Base-by-base conservation (phyloP, 2,329 filamentous ascomycete species). In the Aureobasidium leucospermi region DNA sequence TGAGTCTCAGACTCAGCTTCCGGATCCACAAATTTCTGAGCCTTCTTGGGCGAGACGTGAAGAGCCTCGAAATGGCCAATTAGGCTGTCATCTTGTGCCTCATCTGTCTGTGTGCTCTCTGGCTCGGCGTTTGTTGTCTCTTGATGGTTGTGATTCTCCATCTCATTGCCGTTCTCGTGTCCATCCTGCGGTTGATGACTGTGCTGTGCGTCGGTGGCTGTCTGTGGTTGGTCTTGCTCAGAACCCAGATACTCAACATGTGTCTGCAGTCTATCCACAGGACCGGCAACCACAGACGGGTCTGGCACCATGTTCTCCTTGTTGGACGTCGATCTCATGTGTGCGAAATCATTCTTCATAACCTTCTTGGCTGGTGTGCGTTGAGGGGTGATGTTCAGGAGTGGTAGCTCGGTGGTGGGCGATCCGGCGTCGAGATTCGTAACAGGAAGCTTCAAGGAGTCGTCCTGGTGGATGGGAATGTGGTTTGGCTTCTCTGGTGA, bases 221-320 rank as follows among this genome's bases (percentile, higher is more conserved):
- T 6, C 6, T 9, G 4, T 29, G 28, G 23, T 36, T 52, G 48
- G 10, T 43, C 71, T 2, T 73, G 75, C 63, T 82, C 79, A 38
- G 81, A 71, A 4, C 78, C 79, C 58, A 76, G 74, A 32, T 77
- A 60, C 79, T 74, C 62, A 36, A 34, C 28, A 6, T 60, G 32
- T 59, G 11, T 55, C 61, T 64, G 39, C 58, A 46, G 6, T 63
- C 49, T 16, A 62, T 62, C 38, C 10, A 41, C n/a, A 19, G 55
- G 55, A 23, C 11, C 34, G 8, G 51, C 11, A 43, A 55, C 38
- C 15, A 23, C 39, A 34, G 9, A 9, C 13, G n/a, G 31, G 7
- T 4, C 55, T 3, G 68, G 68, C 31, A 65, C 61, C n/a, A 69
- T 63, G 36, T 70, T 70, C 61, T 70, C 68, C 59, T 70, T 69